phyloP scores from a whole-genome alignment of 1,284 basidiomycete genomes.

The Coniferiporia weirii region DNA sequence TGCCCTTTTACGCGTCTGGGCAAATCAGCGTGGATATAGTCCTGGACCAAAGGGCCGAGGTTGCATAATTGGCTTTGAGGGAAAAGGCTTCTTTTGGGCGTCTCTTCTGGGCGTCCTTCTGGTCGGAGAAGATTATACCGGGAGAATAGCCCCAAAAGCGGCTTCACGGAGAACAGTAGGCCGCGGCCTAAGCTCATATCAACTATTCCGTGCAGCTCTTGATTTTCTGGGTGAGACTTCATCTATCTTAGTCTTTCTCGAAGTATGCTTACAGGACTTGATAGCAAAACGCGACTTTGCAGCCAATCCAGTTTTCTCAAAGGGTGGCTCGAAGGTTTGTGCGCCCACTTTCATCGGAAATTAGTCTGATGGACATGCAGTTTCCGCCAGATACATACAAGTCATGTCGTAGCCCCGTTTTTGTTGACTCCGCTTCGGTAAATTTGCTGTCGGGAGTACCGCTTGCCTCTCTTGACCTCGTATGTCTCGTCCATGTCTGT shows the following conservation, averaged over 20 bases:
- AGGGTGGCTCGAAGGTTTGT: conserved; percentile 44
- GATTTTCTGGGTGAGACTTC: conserved; percentile 64
- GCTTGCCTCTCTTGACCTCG: conserved; percentile 62
- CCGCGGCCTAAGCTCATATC: conserved; percentile 79
- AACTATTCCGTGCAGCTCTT: conserved; percentile 76
- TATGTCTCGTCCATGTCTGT: conserved; percentile 30
- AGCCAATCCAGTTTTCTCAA: conserved; percentile 53
- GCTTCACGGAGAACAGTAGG: conserved; percentile 54
- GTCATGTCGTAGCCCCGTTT: conserved; percentile 45
- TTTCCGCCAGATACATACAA: conserved; percentile 53
- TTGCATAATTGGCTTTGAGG: conserved; percentile 66
- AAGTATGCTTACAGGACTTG: neutral
- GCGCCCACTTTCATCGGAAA: conserved; percentile 1
- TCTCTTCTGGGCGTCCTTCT: conserved; percentile 70
- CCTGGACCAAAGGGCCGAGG: conserved; percentile 30
- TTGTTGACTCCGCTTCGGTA: conserved; percentile 78
- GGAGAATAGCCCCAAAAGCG: conserved; percentile 27
- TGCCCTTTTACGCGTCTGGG: conserved; percentile 84
- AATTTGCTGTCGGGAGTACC: conserved; percentile 83
- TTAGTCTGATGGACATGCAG: conserved; percentile 30
- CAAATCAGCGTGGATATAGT: conserved; percentile 79
- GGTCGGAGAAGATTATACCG: conserved; percentile 55
- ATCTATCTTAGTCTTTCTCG: neutral
- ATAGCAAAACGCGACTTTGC: conserved; percentile 69
- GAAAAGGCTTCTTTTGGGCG: conserved; percentile 64